Conservation (phyloP, 768 basidiomycete species). For the Russula earlei region DNA sequence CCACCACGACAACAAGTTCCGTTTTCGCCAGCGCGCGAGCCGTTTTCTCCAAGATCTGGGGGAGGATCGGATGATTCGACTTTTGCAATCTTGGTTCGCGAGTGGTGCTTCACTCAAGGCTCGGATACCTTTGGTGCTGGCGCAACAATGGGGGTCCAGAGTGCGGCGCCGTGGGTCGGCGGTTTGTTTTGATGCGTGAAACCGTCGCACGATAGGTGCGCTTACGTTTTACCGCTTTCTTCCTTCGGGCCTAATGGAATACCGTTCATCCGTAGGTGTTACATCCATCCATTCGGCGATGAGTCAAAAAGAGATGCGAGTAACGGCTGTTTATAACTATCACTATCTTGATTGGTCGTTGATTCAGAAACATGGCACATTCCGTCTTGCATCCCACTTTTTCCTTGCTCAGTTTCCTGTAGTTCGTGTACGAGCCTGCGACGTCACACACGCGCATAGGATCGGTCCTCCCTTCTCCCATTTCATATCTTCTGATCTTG, state of each 20-base stretch:
- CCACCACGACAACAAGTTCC: constrained; percentile 10
- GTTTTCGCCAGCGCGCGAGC: constrained; percentile 4
- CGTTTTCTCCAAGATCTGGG: constrained; percentile 5
- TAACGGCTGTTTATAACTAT: constrained; percentile 12
- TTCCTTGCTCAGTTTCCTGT: not conserved
- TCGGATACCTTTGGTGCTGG: constrained; percentile 9
- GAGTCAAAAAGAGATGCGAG: not conserved
- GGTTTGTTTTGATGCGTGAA: constrained; percentile 4
- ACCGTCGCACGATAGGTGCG: not conserved
- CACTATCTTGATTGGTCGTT: constrained; percentile 1
- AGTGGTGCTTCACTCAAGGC: constrained; percentile 21
- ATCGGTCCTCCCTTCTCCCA: not conserved
- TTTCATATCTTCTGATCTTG: constrained; percentile 3
- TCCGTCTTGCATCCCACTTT: not conserved
- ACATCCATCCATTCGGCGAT: not conserved
- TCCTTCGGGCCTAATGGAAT: not conserved
- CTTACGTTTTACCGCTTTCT: not conserved
- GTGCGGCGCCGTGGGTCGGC: constrained; percentile 14
- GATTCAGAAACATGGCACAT: not conserved
- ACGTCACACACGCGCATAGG: not conserved
- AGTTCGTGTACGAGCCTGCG: constrained; percentile 3
- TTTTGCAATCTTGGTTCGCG: constrained; percentile 17
- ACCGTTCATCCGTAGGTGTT: not conserved
- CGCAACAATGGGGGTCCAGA: constrained; percentile 6
- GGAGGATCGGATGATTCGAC: constrained; percentile 10